Base-by-base conservation (phyloP, 2,329 filamentous ascomycete species). In the Annulohypoxylon truncatum region DNA sequence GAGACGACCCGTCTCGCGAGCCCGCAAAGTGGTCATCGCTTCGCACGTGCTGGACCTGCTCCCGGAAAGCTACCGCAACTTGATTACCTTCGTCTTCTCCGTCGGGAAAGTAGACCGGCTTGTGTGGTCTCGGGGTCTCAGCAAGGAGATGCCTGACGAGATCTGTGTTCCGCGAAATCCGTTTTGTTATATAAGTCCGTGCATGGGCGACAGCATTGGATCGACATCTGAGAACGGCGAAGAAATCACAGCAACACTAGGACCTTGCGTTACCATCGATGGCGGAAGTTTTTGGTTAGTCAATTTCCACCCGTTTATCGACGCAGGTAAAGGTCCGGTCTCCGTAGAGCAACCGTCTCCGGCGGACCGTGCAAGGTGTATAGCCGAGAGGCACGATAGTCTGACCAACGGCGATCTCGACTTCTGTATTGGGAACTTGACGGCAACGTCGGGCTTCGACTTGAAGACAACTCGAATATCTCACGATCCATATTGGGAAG, bases 201-300 rank as follows among this genome's bases (percentile, higher is more conserved):
- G 80, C 56, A 83, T 83, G 81, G 81, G 81, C 2, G 81, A 83
- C 51, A 82, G 80, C 62, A 81, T 83, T 38, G 81, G 81, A 7
- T 73, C 79, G 12, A 68, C 61, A 4, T 76, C 75, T 1, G 72
- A 71, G 12, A 75, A 72, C 2, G 60, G 64, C 3, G 73, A 77
- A 1, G 79, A 81, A 33, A 76, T 73, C 33, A 82, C 80, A 0
- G 79, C 81, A 13, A 83, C 81, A 1, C 70, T 83, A 5, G 81
- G 81, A 0, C 81, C 81, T 0, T 80, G 79, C 26, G 58, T 83
- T 4, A 72, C 72, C 8, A 71, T 82, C 1, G 78, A 75, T 3
- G 80, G 77, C 3, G 77, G 73, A 0, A 77, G 62, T 55, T 82
- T 77, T 61, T 83, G 81, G 81, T 72, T 83, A 1, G 79, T 78